These are phyloP conservation scores for Carex parvula DNA, from an alignment of 176 grass and related monocot species.

Conservation along the genomic window DNA sequence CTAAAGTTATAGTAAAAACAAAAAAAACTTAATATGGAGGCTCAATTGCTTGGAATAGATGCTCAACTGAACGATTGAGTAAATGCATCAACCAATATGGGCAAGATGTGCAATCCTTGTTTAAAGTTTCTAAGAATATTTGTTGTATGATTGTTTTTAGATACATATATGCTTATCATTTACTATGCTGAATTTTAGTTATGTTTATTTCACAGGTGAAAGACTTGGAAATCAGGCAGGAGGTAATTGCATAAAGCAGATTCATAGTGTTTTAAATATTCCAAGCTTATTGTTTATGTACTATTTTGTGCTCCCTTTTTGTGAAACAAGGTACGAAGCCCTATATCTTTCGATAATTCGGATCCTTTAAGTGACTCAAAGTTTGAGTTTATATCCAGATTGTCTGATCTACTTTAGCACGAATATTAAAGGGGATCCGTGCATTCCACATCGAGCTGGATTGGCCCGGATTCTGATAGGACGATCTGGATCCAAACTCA, in stretches of 20 bases:
- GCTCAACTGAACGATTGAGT: background rate
- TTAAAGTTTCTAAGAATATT: background rate
- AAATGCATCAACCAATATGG: background rate
- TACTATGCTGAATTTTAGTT: background rate
- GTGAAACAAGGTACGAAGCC: no score
- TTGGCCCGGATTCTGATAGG: no score
- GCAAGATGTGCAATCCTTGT: background rate
- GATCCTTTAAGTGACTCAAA: no score
- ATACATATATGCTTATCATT: background rate
- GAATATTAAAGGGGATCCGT: no score
- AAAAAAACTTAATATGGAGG: background rate
- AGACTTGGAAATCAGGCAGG: background rate
- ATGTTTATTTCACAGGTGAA: constrained; percentile 13
- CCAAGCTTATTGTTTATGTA: background rate
- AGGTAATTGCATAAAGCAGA: constrained; percentile 15
- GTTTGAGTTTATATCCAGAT: no score
- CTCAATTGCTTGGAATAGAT: background rate
- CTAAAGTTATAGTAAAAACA: background rate
- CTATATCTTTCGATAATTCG: background rate
- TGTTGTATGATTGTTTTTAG: background rate
- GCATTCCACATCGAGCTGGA: no score
- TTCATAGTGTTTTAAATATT: background rate
- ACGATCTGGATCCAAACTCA: no score
- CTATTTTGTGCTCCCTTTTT: background rate
- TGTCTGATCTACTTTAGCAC: no score